These are phyloP conservation scores for Coemansia sp. DNA, from an alignment of 192 early-diverging fungal species.

Conservation along the genomic window DNA sequence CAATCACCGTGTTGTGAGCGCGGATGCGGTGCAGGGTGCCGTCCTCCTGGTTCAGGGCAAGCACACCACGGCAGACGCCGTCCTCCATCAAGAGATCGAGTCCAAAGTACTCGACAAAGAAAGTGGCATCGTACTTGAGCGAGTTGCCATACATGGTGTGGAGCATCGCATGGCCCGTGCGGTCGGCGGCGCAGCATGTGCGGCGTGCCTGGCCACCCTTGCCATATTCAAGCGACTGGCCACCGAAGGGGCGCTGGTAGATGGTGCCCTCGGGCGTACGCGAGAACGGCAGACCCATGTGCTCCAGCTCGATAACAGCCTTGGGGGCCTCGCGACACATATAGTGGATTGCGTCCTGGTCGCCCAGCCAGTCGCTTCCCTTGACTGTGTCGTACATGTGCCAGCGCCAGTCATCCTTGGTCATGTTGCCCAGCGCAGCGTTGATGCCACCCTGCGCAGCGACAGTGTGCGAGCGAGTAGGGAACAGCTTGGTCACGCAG, in stretches of 20 bases:
- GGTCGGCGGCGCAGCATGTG: constrained; percentile 96
- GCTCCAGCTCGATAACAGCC: constrained; percentile 95
- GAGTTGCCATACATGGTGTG: constrained; percentile 98
- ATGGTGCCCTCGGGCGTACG: constrained; percentile 96
- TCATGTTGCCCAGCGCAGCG: constrained; percentile 99
- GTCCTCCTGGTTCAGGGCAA: constrained; percentile 97
- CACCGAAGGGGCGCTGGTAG: constrained; percentile 99
- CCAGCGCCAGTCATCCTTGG: constrained; percentile 99
- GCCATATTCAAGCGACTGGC: constrained; percentile 92
- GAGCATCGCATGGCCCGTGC: constrained; percentile 95
- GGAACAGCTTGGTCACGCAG: constrained; percentile 98
- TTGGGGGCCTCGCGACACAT: constrained; percentile 98
- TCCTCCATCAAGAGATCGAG: constrained; percentile 99
- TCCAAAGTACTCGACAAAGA: constrained; percentile 99
- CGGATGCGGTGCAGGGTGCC: constrained; percentile 97
- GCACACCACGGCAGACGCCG: constrained; percentile 92
- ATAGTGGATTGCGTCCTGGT: constrained; percentile 99
- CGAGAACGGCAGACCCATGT: constrained; percentile 98
- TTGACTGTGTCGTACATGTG: constrained; percentile 99
- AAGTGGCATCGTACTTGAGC: constrained; percentile 91
- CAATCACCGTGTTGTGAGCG: constrained; percentile 94
- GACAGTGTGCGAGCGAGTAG: constrained; percentile 96
- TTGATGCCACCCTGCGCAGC: constrained; percentile 99
- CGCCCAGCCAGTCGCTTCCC: constrained; percentile 98
- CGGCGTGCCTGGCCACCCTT: constrained; percentile 98